Evolutionary conservation across 139 green algal species (phyloP), one percentile per base, ranked within the genome.

Genomic region (Astrephomene gubernaculifera): DNA sequence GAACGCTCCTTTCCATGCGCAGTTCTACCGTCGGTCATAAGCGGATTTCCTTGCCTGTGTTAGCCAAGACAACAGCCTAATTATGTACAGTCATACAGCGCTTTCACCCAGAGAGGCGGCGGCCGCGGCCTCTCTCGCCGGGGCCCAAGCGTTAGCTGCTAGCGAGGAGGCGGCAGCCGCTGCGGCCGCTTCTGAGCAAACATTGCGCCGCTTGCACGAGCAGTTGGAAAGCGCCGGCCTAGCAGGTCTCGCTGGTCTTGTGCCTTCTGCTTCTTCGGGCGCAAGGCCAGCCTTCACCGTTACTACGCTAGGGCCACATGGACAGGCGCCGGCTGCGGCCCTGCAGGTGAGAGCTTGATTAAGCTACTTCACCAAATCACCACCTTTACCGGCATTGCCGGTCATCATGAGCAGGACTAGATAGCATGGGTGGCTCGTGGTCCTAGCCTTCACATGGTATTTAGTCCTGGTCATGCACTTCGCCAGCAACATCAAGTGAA

Each of bases 161-260:
- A 49, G 65, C 41, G 44, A 63, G 31, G 71, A 63, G 24, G 71
- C 44, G 7, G 71, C 71, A 1, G 44, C 8, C 31, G 71, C 45
- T 9, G 45, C 44, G 10, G 14, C 43, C 25, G 71, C 71, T 3
- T 79, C 71, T 25, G 43, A n/a, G 29, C 44, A 79, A 4, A 43
- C 71, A 8, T 27, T 79, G 2, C 44, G 45, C 27, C 71, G 71
- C 43, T 44, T 79, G 19, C 71, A 79, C 29, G 71, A 79, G 45
- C 35, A 79, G 45, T 27, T 79, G 6, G 41, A 19, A 31, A 5
- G 5, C 14, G 57, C 57, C 14, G 57, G 17, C 21, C 17, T 65
- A 24, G 9, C 57, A 8, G 57, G 21, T 8, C 14, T 65, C 5
- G 17, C n/a, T n/a, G n/a, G n/a, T n/a, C n/a, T n/a, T n/a, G n/a